These are phyloP conservation scores for Amorphotheca resinae DNA, from an alignment of 495 filamentous ascomycete genomes.

Conservation along the genomic window DNA sequence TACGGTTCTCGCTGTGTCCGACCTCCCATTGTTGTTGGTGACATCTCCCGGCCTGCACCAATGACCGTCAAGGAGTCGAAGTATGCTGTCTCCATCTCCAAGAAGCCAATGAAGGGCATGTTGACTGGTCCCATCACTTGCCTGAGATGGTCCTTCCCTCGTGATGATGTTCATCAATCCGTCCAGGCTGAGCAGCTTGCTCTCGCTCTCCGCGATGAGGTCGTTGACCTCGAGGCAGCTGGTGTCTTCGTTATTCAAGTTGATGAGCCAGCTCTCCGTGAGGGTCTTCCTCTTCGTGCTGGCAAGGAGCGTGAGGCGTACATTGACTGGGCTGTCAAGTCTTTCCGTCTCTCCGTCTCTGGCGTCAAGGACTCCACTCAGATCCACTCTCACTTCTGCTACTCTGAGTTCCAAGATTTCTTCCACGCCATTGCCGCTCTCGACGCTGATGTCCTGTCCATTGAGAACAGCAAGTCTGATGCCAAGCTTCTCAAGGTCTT, in stretches of 20 bases:
- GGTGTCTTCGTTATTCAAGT: conserved; percentile 97
- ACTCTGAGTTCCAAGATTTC: conserved; percentile 99
- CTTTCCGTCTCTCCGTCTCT: conserved; percentile 87
- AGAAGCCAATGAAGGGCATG: conserved; percentile 99
- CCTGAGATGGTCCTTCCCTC: conserved; percentile 97
- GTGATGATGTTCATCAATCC: conserved; percentile 97
- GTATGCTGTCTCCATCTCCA: conserved; percentile 89
- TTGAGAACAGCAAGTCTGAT: conserved; percentile 99
- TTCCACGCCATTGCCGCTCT: conserved; percentile 98
- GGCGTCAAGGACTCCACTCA: conserved; percentile 89
- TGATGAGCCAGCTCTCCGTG: conserved; percentile 96
- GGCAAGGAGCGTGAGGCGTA: conserved; percentile 90
- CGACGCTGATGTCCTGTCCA: conserved; percentile 94
- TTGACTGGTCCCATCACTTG: conserved; percentile 98
- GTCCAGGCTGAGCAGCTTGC: conserved; percentile 97
- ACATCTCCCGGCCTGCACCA: conserved; percentile 85
- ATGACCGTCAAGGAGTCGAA: conserved; percentile 99
- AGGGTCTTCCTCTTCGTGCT: conserved; percentile 90
- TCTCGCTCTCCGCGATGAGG: conserved; percentile 95
- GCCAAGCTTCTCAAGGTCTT: conserved; percentile 98
- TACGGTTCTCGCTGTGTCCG: conserved; percentile 98
- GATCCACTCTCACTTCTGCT: conserved; percentile 99
- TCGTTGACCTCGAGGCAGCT: conserved; percentile 90
- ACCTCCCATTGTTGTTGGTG: conserved; percentile 95
- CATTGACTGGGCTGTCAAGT: conserved; percentile 90